A percentile compares a stretch with the other conserved stretches of the same genome.
These are phyloP conservation scores for Gossypium schwendimanii DNA, from an alignment of 441 rosid species.

Conservation along the genomic window DNA sequence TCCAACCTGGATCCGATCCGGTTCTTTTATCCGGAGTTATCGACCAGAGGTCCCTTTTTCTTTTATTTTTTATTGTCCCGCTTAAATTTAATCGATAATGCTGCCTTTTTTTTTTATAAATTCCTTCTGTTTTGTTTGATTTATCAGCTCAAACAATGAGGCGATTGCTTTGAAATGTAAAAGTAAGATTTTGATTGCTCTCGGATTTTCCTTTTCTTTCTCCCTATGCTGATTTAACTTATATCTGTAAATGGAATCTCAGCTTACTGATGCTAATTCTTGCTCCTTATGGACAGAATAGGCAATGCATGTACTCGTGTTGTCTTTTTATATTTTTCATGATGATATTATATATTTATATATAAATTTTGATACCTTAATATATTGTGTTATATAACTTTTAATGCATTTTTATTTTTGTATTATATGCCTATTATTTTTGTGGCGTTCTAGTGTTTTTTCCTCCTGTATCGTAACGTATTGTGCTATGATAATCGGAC, in stretches of 20 bases:
- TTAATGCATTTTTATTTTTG: neutral
- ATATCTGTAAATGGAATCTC: neutral
- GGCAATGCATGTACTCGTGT: neutral
- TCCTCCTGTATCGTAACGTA: neutral
- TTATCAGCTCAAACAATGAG: slow-evolving; percentile 9
- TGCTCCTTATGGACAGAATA: neutral
- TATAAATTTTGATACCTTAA: neutral
- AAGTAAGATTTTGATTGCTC: slow-evolving; percentile 15
- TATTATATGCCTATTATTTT: neutral
- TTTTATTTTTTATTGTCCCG: slow-evolving; percentile 6
- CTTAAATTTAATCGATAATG: slow-evolving; percentile 8
- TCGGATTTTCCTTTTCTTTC: neutral
- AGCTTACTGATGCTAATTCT: neutral
- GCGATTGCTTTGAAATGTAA: slow-evolving; percentile 3
- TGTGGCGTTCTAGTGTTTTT: neutral
- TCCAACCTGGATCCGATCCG: slow-evolving; percentile 30
- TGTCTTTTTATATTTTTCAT: neutral
- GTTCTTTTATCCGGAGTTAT: slow-evolving; percentile 7
- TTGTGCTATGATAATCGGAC: neutral
- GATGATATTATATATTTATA: neutral
- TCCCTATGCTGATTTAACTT: neutral
- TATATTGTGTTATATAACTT: neutral
- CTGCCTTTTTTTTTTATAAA: neutral
- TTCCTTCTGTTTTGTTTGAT: neutral
- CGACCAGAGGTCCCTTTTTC: slow-evolving; percentile 19